Evolutionary conservation across 1,284 basidiomycete species (phyloP).

Genomic region (Sparassis latifolia): DNA sequence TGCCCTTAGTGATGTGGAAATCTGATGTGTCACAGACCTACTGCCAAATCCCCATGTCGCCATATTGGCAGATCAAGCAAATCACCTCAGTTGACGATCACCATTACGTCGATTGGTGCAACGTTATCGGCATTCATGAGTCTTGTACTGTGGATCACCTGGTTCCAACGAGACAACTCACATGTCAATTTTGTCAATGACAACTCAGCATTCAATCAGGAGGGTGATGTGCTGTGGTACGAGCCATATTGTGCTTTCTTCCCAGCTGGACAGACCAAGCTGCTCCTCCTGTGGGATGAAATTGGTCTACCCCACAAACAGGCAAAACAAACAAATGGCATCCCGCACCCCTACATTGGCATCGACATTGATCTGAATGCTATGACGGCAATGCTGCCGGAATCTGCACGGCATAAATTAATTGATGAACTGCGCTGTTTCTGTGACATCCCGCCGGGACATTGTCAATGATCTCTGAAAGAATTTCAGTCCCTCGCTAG

Average conservation of each 20-base stretch:
- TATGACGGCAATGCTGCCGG: constrained; percentile 24
- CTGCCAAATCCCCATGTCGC: constrained; percentile 29
- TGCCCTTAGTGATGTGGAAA: background rate
- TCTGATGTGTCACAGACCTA: constrained; percentile 28
- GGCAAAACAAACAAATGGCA: constrained; percentile 31
- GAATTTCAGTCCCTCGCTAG: constrained; percentile 28
- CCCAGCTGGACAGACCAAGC: constrained; percentile 25
- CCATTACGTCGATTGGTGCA: constrained; percentile 24
- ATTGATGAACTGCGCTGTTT: background rate
- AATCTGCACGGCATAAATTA: background rate
- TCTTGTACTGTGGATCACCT: constrained; percentile 31
- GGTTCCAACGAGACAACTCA: constrained; percentile 12
- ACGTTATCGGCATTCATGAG: constrained; percentile 28
- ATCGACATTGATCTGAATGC: constrained; percentile 26
- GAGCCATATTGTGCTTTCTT: constrained; percentile 21
- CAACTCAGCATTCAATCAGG: constrained; percentile 22
- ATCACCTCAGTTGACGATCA: constrained; percentile 23
- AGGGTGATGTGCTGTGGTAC: constrained; percentile 19
- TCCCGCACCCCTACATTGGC: constrained; percentile 28
- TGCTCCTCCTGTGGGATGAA: constrained; percentile 33
- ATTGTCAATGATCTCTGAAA: constrained; percentile 11
- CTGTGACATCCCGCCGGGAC: constrained; percentile 4
- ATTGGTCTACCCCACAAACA: constrained; percentile 32
- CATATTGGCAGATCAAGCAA: constrained; percentile 38
- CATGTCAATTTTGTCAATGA: constrained; percentile 33